Conservation (phyloP, 2,329 filamentous ascomycete genomes). For the Lanzia echinophila region DNA sequence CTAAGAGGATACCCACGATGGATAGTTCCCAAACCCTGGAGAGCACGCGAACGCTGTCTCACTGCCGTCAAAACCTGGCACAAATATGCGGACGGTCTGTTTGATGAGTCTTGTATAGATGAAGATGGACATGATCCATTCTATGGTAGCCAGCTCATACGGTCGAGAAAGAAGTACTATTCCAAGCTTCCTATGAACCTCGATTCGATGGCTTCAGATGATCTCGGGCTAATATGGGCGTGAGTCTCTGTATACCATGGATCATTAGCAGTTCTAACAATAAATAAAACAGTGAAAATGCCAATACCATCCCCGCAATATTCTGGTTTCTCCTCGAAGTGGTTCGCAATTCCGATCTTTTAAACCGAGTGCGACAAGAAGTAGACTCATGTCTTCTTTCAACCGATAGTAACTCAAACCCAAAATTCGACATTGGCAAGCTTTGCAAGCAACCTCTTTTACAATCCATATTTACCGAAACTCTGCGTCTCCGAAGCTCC, state of each 20-base stretch:
- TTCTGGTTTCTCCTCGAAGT: conserved; percentile 26
- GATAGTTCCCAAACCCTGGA: conserved; percentile 22
- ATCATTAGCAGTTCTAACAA: neutral
- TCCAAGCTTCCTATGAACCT: no score
- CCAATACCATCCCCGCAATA: conserved; percentile 23
- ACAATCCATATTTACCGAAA: conserved; percentile 34
- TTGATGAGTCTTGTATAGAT: conserved; percentile 15
- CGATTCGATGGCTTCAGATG: conserved; percentile 13
- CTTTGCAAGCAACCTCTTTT: conserved; percentile 26
- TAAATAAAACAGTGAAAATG: conserved; percentile 20
- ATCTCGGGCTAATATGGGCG: conserved; percentile 24
- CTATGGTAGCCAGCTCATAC: conserved; percentile 28
- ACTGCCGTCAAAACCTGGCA: conserved; percentile 25
- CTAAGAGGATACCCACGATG: conserved; percentile 24
- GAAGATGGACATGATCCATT: conserved; percentile 21
- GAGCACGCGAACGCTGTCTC: conserved; percentile 20
- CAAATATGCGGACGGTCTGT: conserved; percentile 14
- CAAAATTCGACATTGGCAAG: neutral
- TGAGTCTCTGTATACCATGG: conserved; percentile 3
- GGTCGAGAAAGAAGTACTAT: conserved; percentile 14
- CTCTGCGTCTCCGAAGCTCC: conserved; percentile 26
- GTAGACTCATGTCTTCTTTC: no score
- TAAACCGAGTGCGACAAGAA: conserved; percentile 19
- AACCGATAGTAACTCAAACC: conserved; percentile 9
- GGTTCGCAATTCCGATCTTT: conserved; percentile 18